These are phyloP conservation scores for Aspergillus quadrilineatus DNA, from an alignment of 2,329 filamentous ascomycete genomes.

Conservation along the genomic window DNA sequence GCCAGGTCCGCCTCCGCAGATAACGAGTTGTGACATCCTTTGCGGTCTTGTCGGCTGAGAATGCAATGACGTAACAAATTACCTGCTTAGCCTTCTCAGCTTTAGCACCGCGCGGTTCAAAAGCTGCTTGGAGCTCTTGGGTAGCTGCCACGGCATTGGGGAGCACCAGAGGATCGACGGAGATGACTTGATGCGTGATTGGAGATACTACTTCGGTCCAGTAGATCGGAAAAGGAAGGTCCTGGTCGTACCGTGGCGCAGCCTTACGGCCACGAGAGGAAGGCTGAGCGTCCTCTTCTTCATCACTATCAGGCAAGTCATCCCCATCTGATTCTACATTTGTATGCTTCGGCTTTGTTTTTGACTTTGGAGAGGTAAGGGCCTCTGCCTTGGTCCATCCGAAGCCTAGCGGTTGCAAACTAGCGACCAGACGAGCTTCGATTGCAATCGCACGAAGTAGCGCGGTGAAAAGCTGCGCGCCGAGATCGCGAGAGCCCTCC, in stretches of 20 bases:
- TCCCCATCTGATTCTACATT: slow-evolving; percentile 12
- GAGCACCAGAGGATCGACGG: slow-evolving; percentile 72
- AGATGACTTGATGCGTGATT: slow-evolving; percentile 72
- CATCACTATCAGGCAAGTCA: background rate
- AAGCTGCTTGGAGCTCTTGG: slow-evolving; percentile 67
- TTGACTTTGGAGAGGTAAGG: slow-evolving; percentile 50
- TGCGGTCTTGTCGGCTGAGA: slow-evolving; percentile 78
- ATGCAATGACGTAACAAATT: slow-evolving; percentile 83
- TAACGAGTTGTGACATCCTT: slow-evolving; percentile 96
- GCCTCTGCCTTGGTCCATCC: slow-evolving; percentile 88
- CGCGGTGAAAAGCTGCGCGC: slow-evolving; percentile 85
- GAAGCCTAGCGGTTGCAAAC: slow-evolving; percentile 81
- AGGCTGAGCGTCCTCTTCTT: slow-evolving; percentile 24
- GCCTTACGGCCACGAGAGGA: slow-evolving; percentile 40
- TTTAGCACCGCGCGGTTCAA: slow-evolving; percentile 79
- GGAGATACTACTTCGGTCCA: slow-evolving; percentile 91
- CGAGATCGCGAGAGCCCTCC: slow-evolving; percentile 80
- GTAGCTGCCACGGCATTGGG: slow-evolving; percentile 68
- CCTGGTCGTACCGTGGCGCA: slow-evolving; percentile 63
- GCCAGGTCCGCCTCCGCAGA: slow-evolving; percentile 74
- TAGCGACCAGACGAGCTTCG: slow-evolving; percentile 80
- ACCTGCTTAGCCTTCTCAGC: slow-evolving; percentile 86
- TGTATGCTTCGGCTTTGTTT: background rate
- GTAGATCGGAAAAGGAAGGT: slow-evolving; percentile 82
- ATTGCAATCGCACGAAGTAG: slow-evolving; percentile 76